Conservation (phyloP, 129 eudicot species). For the Cynara cardunculus region DNA sequence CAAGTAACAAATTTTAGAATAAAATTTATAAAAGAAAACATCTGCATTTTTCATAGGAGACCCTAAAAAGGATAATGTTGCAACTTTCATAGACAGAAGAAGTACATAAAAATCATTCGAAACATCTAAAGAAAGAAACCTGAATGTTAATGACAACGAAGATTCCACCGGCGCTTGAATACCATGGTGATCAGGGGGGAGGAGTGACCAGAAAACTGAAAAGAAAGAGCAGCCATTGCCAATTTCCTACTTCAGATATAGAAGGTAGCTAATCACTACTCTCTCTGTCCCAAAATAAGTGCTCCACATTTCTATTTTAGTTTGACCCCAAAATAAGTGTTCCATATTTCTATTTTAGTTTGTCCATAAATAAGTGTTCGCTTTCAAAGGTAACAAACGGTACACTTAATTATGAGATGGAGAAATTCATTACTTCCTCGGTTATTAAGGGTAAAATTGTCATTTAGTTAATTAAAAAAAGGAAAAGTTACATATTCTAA, state of each 20-base stretch:
- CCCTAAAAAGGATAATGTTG: background rate
- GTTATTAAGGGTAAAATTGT: background rate
- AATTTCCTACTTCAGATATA: background rate
- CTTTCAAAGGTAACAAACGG: background rate
- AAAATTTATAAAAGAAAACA: background rate
- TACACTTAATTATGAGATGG: background rate
- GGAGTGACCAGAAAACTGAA: slow-evolving; percentile 84
- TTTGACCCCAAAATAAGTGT: background rate
- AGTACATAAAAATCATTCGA: background rate
- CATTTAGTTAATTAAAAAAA: background rate
- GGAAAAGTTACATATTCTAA: background rate
- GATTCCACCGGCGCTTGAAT: slow-evolving; percentile 66
- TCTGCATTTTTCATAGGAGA: background rate
- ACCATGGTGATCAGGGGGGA: slow-evolving; percentile 57
- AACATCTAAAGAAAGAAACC: slow-evolving; percentile 37
- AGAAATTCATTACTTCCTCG: background rate
- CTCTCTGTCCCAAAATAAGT: background rate
- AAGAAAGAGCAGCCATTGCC: slow-evolving; percentile 13
- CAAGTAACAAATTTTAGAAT: background rate
- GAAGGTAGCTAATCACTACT: background rate
- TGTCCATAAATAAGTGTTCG: no score
- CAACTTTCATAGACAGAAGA: background rate
- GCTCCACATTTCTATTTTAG: background rate
- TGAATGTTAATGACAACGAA: slow-evolving; percentile 81
- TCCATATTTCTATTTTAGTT: background rate